A percentile compares a stretch with the other conserved stretches of the same genome.
Conservation (phyloP, 257 asterid species). For the Petunia secreta region DNA sequence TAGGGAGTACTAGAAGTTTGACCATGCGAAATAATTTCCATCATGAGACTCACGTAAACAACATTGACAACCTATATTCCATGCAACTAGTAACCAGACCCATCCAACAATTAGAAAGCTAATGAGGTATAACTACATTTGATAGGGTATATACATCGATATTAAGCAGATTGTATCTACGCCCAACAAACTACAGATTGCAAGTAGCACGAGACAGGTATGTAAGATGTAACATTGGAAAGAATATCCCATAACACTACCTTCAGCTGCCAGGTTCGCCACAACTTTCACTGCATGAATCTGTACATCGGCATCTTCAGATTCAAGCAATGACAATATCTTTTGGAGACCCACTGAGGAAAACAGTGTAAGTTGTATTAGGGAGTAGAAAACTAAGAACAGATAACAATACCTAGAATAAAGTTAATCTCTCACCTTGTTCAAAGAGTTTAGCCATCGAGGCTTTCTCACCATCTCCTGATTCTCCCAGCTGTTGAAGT, state of each 20-base stretch:
- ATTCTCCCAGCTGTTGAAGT: constrained; percentile 53
- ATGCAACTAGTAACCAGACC: background rate
- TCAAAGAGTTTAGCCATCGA: constrained; percentile 80
- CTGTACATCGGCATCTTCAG: constrained; percentile 85
- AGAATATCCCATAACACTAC: constrained; percentile 36
- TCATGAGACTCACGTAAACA: constrained; percentile 4
- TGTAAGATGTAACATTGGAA: background rate
- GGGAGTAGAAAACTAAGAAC: background rate
- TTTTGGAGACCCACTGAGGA: constrained; percentile 82
- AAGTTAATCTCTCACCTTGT: constrained; percentile 59
- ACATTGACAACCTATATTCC: constrained; percentile 18
- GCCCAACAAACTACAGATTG: background rate
- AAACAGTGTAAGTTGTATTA: constrained; percentile 28
- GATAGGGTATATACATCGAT: background rate
- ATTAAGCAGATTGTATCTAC: background rate
- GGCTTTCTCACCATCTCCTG: constrained; percentile 63
- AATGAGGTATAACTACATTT: background rate
- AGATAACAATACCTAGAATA: background rate
- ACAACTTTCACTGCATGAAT: constrained; percentile 96
- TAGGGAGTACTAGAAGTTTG: background rate
- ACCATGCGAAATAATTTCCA: background rate
- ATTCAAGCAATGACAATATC: constrained; percentile 81
- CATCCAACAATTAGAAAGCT: background rate
- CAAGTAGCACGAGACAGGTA: background rate
- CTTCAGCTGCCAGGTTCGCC: constrained; percentile 97